Evolutionary conservation across 257 asterid species (phyloP).

Genomic region (Nicotiana undulata): DNA sequence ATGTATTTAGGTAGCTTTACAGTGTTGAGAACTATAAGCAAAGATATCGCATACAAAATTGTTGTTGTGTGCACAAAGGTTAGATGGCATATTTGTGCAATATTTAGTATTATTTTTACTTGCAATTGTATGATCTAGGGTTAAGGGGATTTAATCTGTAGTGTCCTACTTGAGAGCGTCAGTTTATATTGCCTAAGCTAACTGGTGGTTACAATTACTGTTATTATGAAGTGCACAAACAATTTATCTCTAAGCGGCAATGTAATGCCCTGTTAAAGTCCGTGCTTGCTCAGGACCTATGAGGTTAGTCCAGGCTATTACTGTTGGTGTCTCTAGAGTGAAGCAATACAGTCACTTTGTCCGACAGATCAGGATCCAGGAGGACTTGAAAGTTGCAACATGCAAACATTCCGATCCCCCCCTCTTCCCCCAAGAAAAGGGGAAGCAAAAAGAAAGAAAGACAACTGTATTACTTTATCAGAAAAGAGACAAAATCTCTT

Average conservation of each 20-base stretch:
- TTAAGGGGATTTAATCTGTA: background rate
- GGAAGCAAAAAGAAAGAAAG: background rate
- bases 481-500: background rate
- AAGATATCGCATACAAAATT: background rate
- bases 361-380: background rate
- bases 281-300: background rate
- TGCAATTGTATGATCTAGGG: background rate
- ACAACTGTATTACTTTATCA: no score
- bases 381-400: background rate
- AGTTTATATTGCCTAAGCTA: background rate
- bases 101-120: background rate
- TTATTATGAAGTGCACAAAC: background rate
- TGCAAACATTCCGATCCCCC: background rate
- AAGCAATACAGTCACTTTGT: background rate
- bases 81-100: background rate
- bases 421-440: no score
- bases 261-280: background rate
- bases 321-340: background rate
- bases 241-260: background rate
- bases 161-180: background rate
- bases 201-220: background rate
- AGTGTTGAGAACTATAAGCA: background rate
- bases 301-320: background rate
- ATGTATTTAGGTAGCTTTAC: background rate
- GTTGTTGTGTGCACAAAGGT: background rate